Percentiles rank a stretch among this genome's conserved stretches.
Evolutionary conservation across 768 basidiomycete genomes (phyloP).

Genomic region (Hypholoma sublateritium): DNA sequence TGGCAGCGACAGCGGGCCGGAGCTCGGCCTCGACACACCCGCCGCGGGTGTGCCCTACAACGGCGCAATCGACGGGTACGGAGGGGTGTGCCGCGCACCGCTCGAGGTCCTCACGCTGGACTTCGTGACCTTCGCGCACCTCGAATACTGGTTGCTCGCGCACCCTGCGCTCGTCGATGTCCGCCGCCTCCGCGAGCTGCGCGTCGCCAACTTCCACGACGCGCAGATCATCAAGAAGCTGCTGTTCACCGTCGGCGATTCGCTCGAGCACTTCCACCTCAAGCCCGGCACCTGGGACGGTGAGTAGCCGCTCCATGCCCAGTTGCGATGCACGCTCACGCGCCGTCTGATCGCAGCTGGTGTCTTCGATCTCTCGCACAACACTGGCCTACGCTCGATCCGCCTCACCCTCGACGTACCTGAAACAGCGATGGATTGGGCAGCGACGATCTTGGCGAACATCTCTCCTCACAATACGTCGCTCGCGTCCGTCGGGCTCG

Average conservation of each 20-base stretch:
- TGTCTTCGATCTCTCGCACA: conserved; percentile 34
- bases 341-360: conserved; percentile 24
- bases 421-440: conserved; percentile 37
- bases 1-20: conserved; percentile 21
- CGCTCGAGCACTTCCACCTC: conserved; percentile 43
- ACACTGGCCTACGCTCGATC: conserved; percentile 35
- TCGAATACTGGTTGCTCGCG: conserved; percentile 36
- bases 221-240: conserved; percentile 34
- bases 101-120: conserved; percentile 41
- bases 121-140: conserved; percentile 34
- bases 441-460: conserved; percentile 30
- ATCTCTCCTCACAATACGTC: conserved; percentile 18
- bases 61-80: conserved; percentile 4
- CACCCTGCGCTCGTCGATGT: conserved; percentile 32
- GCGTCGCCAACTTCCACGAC: conserved; percentile 41
- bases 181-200: conserved; percentile 38
- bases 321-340: background rate
- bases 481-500: conserved; percentile 34
- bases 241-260: conserved; percentile 30
- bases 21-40: conserved; percentile 1
- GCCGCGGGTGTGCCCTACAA: background rate
- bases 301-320: conserved; percentile 14
- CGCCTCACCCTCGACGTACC: conserved; percentile 42
- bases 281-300: conserved; percentile 43
- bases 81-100: conserved; percentile 8